These are phyloP conservation scores for Remersonia thermophila DNA, from an alignment of 2,329 filamentous ascomycete genomes.

Conservation along the genomic window DNA sequence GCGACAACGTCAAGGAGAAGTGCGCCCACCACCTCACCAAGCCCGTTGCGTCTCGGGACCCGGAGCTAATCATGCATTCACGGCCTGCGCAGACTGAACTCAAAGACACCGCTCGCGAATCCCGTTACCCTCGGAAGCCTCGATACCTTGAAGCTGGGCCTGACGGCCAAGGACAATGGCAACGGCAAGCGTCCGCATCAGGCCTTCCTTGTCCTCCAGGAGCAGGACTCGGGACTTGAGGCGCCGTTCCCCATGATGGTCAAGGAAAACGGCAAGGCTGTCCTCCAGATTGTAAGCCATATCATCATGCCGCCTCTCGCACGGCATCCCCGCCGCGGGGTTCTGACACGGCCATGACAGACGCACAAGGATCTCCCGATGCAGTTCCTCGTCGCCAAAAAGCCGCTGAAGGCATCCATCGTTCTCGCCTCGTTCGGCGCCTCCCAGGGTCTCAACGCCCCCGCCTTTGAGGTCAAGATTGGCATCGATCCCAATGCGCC, in stretches of 20 bases:
- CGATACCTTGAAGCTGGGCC: slow-evolving; percentile 67
- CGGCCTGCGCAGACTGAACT: slow-evolving; percentile 37
- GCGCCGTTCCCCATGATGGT: slow-evolving; percentile 73
- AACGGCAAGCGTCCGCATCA: slow-evolving; percentile 81
- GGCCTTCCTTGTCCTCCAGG: slow-evolving; percentile 75
- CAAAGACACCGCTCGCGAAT: slow-evolving; percentile 47
- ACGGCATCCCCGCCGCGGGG: slow-evolving; percentile 1
- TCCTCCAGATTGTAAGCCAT: slow-evolving; percentile 72
- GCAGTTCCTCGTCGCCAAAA: slow-evolving; percentile 58
- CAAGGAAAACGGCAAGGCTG: slow-evolving; percentile 80
- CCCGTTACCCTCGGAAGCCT: slow-evolving; percentile 51
- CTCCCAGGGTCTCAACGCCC: slow-evolving; percentile 51
- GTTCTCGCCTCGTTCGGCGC: slow-evolving; percentile 79
- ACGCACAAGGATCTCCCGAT: slow-evolving; percentile 77
- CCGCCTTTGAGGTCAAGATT: slow-evolving; percentile 62
- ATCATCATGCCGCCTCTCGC: slow-evolving; percentile 48
- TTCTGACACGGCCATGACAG: slow-evolving; percentile 32
- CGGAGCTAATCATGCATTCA: background rate
- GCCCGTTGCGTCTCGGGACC: too few relatives aligned
- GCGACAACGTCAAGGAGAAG: slow-evolving; percentile 52
- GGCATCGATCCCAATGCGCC: slow-evolving; percentile 49
- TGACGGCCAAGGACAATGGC: slow-evolving; percentile 71
- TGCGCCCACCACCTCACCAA: slow-evolving; percentile 31
- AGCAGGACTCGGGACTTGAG: slow-evolving; percentile 64
- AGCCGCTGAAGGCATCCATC: slow-evolving; percentile 66